Percentiles rank a stretch among this genome's conserved stretches.
phyloP scores from a whole-genome alignment of 805 yeast genomes.

The Pichia cabralensis region DNA sequence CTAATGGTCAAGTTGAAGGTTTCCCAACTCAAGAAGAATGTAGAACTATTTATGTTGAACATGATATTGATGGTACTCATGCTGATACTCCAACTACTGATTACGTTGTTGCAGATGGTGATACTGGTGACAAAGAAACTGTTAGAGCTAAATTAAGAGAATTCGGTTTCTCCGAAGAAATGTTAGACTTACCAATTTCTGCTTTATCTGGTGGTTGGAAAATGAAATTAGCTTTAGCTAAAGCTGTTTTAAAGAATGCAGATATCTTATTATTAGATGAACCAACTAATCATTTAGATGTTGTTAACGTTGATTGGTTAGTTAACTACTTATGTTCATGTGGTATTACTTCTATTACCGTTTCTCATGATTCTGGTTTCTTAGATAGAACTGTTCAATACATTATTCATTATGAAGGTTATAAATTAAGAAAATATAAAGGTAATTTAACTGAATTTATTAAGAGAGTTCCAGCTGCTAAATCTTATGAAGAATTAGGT shows the following conservation, averaged over 20 bases:
- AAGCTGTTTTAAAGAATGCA: constrained; percentile 98
- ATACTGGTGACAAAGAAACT: constrained; percentile 66
- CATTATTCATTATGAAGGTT: constrained; percentile 99
- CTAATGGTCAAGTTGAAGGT: constrained; percentile 98
- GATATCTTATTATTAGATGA: constrained; percentile 96
- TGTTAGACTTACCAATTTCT: constrained; percentile 89
- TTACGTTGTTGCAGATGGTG: constrained; percentile 53
- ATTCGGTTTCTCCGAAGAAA: constrained; percentile 89
- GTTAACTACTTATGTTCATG: constrained; percentile 98
- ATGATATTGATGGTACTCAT: constrained; percentile 97
- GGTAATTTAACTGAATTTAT: constrained; percentile 99
- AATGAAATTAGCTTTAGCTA: constrained; percentile 98
- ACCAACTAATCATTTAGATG: constrained; percentile 99
- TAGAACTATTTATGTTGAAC: constrained; percentile 99
- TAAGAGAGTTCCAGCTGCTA: constrained; percentile 97
- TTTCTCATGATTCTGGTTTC: constrained; percentile 99
- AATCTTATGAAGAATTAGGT: constrained; percentile 96
- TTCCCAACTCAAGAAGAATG: constrained; percentile 99
- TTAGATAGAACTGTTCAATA: constrained; percentile 94
- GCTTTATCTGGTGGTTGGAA: constrained; percentile 99
- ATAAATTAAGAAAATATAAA: constrained; percentile 98
- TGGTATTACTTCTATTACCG: constrained; percentile 97
- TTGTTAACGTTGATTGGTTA: constrained; percentile 99
- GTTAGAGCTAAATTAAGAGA: constrained; percentile 71
- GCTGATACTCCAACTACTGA: constrained; percentile 92